Conservation (phyloP, 1,139 yeast genomes). For the Geotrichum carabidarum region DNA sequence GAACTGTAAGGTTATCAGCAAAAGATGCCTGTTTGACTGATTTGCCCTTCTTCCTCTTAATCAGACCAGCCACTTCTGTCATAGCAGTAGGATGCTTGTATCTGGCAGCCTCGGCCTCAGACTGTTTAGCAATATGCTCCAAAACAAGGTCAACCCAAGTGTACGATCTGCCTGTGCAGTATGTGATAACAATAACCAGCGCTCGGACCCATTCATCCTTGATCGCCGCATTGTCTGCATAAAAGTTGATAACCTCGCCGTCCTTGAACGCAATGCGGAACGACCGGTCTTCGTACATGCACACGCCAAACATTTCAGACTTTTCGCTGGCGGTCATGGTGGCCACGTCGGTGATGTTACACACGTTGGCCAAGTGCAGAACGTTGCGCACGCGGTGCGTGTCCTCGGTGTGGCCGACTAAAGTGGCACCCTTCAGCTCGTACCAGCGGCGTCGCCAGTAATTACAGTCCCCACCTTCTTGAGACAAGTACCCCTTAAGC, state of each 20-base stretch:
- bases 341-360: constrained; percentile 10
- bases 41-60: constrained; percentile 7
- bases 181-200: constrained; percentile 29
- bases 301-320: constrained; percentile 30
- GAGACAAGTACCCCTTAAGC: constrained; percentile 56
- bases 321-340: constrained; percentile 14
- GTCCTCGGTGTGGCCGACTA: constrained; percentile 62
- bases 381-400: constrained; percentile 59
- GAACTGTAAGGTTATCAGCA: constrained; percentile 4
- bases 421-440: constrained; percentile 51
- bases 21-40: constrained; percentile 9
- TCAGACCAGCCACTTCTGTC: background rate
- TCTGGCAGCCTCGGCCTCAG: constrained; percentile 12
- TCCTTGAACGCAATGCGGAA: constrained; percentile 59
- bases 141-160: constrained; percentile 36
- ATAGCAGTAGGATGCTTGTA: constrained; percentile 10
- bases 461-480: constrained; percentile 75
- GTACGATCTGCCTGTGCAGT: constrained; percentile 30
- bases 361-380: constrained; percentile 45
- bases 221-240: constrained; percentile 54
- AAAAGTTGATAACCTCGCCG: constrained; percentile 61
- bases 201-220: constrained; percentile 52
- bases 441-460: constrained; percentile 64
- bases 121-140: constrained; percentile 13
- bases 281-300: constrained; percentile 36